phyloP scores from a whole-genome alignment of 2,329 filamentous ascomycete genomes.

The Grosmannia huntii region DNA sequence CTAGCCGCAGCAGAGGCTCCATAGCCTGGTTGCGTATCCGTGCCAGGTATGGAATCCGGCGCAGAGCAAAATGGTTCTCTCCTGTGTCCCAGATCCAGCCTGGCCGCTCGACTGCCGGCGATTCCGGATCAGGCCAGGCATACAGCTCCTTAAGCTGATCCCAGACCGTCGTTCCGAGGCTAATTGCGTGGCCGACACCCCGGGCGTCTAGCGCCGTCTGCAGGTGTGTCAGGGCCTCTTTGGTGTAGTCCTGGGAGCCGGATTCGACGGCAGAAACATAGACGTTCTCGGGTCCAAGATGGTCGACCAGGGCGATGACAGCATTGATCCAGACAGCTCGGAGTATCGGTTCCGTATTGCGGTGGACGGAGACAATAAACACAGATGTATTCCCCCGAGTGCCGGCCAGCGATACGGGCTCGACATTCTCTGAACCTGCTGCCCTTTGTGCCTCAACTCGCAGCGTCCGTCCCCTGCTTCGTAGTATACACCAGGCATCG shows the following conservation, averaged over 20 bases:
- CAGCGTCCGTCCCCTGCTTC: neutral
- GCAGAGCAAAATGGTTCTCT: constrained; percentile 37
- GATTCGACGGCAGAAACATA: constrained; percentile 55
- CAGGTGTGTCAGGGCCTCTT: constrained; percentile 45
- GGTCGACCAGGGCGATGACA: constrained; percentile 40
- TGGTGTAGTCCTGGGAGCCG: constrained; percentile 55
- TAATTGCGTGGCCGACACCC: constrained; percentile 40
- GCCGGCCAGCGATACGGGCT: constrained; percentile 12
- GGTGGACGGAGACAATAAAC: constrained; percentile 55
- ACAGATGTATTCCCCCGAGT: constrained; percentile 25
- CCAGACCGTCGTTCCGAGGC: constrained; percentile 39
- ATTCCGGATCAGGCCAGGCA: constrained; percentile 18
- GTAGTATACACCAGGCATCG: constrained; percentile 15
- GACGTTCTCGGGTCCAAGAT: constrained; percentile 48
- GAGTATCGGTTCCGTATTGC: constrained; percentile 50
- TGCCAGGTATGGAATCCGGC: constrained; percentile 57
- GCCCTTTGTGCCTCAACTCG: neutral
- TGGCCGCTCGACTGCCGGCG: constrained; percentile 22
- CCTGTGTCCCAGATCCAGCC: constrained; percentile 50
- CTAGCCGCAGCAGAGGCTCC: constrained; percentile 40
- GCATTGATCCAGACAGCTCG: constrained; percentile 46
- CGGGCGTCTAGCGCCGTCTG: constrained; percentile 36
- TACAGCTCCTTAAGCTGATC: constrained; percentile 44
- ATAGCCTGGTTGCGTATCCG: constrained; percentile 50
- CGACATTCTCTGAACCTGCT: neutral